Conservation (phyloP, 768 basidiomycete genomes). For the Dentipellis sp. region DNA sequence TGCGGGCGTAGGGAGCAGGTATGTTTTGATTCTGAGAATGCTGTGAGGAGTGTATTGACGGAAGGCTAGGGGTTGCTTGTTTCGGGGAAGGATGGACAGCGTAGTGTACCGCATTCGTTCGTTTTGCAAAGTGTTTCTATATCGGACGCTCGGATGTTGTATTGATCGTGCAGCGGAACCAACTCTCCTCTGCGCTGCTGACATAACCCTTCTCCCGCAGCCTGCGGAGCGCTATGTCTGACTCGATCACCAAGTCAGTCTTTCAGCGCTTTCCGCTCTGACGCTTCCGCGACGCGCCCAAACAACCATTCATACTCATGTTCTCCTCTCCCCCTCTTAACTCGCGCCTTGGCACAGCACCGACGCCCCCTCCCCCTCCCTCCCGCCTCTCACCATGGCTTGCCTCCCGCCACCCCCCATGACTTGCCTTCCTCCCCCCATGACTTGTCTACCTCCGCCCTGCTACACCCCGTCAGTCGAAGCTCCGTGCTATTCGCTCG, state of each 20-base stretch:
- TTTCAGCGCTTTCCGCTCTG: no score
- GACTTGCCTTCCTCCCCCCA: neutral
- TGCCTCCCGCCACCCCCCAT: no score
- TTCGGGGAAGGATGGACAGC: neutral
- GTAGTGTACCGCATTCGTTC: neutral
- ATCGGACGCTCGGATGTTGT: neutral
- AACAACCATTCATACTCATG: no score
- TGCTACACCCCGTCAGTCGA: slow-evolving; percentile 45
- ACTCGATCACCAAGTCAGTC: neutral
- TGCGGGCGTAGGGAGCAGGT: neutral
- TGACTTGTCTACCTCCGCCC: slow-evolving; percentile 26
- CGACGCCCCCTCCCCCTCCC: neutral
- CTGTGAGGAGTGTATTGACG: neutral
- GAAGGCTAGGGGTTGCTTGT: neutral
- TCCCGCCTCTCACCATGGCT: neutral
- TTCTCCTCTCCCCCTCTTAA: neutral
- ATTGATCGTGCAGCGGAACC: neutral
- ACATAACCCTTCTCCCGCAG: neutral
- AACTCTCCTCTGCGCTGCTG: neutral
- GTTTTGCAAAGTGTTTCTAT: neutral
- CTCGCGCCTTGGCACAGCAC: neutral
- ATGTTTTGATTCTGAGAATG: neutral
- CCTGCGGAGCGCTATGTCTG: neutral
- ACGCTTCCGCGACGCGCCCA: neutral
- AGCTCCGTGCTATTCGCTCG: slow-evolving; percentile 49